Conservation (phyloP, 2,329 filamentous ascomycete species). For the Trichocomaceae sp. region DNA sequence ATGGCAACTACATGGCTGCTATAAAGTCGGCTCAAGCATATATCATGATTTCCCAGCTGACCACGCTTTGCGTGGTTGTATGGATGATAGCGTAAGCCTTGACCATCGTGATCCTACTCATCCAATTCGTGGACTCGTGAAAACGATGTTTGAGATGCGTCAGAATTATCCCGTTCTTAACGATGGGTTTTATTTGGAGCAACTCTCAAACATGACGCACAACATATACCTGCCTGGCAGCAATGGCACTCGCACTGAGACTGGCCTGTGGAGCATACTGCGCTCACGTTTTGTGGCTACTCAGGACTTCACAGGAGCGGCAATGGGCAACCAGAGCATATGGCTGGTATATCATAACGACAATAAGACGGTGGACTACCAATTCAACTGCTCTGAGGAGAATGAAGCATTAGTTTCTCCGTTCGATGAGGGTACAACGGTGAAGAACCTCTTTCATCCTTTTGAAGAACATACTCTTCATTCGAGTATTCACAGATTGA, state of each 20-base stretch:
- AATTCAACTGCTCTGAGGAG: conserved; percentile 46
- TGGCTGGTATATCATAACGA: conserved; percentile 33
- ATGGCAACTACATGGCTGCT: conserved; percentile 57
- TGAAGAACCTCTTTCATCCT: conserved; percentile 54
- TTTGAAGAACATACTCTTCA: conserved; percentile 48
- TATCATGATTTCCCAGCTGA: conserved; percentile 50
- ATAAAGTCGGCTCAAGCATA: conserved; percentile 46
- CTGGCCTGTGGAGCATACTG: conserved; percentile 50
- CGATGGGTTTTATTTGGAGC: conserved; percentile 46
- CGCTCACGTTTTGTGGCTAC: conserved; percentile 40
- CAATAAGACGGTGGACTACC: conserved; percentile 42
- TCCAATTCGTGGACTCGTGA: conserved; percentile 50
- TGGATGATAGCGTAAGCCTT: conserved; percentile 47
- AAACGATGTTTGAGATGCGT: conserved; percentile 51
- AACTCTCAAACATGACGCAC: conserved; percentile 48
- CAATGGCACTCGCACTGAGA: conserved; percentile 43
- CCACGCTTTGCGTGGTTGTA: conserved; percentile 45
- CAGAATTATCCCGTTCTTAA: conserved; percentile 48
- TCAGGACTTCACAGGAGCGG: conserved; percentile 39
- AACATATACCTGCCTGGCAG: conserved; percentile 44
- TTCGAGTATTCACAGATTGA: conserved; percentile 36
- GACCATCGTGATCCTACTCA: conserved; percentile 54
- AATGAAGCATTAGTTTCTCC: conserved; percentile 45
- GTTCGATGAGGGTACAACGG: conserved; percentile 44
- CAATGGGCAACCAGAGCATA: conserved; percentile 33